These are phyloP conservation scores for Pleurotus cornucopiae DNA, from an alignment of 768 basidiomycete genomes.

Conservation along the genomic window DNA sequence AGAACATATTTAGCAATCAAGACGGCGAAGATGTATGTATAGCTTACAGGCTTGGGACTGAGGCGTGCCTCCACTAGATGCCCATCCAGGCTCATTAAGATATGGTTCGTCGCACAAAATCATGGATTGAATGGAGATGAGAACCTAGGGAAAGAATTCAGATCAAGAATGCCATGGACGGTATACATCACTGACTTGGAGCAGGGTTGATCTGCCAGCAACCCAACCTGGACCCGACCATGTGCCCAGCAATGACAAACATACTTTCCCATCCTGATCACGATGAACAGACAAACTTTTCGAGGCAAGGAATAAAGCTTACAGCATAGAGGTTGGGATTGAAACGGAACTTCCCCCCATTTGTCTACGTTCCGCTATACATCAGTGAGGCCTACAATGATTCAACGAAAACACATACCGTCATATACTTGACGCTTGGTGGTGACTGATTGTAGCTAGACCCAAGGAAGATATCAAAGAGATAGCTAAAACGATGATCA, in stretches of 20 bases:
- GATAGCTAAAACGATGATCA: conserved; percentile 34
- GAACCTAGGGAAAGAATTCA: conserved; percentile 62
- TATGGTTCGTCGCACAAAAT: conserved; percentile 94
- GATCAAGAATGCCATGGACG: neutral
- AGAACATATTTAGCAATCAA: conserved; percentile 9
- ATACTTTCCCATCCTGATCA: conserved; percentile 86
- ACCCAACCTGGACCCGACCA: conserved; percentile 96
- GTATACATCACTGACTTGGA: conserved; percentile 54
- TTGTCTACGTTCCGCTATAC: conserved; percentile 47
- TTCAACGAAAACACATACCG: conserved; percentile 32
- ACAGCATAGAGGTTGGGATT: conserved; percentile 95
- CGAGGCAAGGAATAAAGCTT: conserved; percentile 18
- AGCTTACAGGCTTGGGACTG: conserved; percentile 72
- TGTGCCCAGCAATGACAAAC: conserved; percentile 85
- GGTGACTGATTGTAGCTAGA: conserved; percentile 86
- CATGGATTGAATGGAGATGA: conserved; percentile 96
- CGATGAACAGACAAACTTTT: no score
- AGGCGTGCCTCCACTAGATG: conserved; percentile 64
- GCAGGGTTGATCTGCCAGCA: conserved; percentile 80
- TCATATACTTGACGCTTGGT: conserved; percentile 63
- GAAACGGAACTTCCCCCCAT: conserved; percentile 85
- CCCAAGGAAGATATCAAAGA: conserved; percentile 94
- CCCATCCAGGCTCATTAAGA: conserved; percentile 90
- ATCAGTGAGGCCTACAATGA: neutral
- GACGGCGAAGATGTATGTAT: neutral